These are phyloP conservation scores for Mortierella sp. DNA, from an alignment of 371 early-diverging fungal species.

Conservation along the genomic window DNA sequence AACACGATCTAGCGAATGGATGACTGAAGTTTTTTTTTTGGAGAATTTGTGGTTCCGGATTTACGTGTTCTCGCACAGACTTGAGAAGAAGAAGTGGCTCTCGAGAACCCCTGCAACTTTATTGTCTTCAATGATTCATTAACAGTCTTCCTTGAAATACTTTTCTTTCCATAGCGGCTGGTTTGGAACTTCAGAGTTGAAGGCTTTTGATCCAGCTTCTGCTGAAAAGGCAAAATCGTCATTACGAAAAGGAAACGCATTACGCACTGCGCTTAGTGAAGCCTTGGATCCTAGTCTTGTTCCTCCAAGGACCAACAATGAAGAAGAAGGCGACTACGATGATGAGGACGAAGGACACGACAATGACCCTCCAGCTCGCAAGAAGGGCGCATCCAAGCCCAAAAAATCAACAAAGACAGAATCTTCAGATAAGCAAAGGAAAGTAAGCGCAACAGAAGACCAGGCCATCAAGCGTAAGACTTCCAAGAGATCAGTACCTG, in stretches of 20 bases:
- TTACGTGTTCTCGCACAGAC: no score
- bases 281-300: conserved; percentile 42
- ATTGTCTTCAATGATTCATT: no score
- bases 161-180: conserved; percentile 39
- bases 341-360: conserved; percentile 26
- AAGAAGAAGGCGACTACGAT: conserved; percentile 20
- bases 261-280: conserved; percentile 40
- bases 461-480: conserved; percentile 29
- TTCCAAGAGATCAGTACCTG: conserved; percentile 8
- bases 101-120: no score
- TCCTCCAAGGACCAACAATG: neutral
- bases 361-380: conserved; percentile 16
- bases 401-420: conserved; percentile 21
- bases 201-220: conserved; percentile 37
- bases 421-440: conserved; percentile 34
- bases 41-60: no score
- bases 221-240: conserved; percentile 43
- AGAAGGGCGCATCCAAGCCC: conserved; percentile 30
- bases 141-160: neutral
- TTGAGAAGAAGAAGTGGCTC: no score
- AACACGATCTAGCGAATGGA: no score
- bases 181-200: conserved; percentile 47
- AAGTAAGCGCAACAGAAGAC: conserved; percentile 31
- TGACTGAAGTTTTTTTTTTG: no score
- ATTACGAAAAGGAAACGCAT: conserved; percentile 24